Evolutionary conservation across 2,329 filamentous ascomycete genomes (phyloP).

Genomic region (Hypoxylon sp.): DNA sequence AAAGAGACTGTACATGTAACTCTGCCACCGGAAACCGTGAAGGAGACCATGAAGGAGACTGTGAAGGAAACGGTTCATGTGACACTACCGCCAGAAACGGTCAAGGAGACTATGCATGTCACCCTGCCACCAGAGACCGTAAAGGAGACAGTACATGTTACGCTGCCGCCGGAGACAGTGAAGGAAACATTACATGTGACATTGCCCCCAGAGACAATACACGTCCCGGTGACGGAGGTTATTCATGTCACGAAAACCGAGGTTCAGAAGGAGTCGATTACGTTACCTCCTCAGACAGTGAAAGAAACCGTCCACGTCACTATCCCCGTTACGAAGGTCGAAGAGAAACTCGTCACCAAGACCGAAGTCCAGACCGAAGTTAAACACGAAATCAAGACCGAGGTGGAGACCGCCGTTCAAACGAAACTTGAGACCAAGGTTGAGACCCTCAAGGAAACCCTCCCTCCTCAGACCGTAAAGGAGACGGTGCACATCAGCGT

Average conservation of each 20-base stretch:
- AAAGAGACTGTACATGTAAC: constrained; percentile 35
- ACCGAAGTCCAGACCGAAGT: constrained; percentile 30
- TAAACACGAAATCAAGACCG: constrained; percentile 26
- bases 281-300: constrained; percentile 35
- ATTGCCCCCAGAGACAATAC: constrained; percentile 34
- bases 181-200: constrained; percentile 34
- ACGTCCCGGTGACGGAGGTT: constrained; percentile 31
- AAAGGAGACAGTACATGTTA: constrained; percentile 34
- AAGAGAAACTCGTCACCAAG: constrained; percentile 40
- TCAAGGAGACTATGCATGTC: constrained; percentile 30
- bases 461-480: constrained; percentile 33
- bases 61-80: constrained; percentile 26
- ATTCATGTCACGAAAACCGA: constrained; percentile 36
- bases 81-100: constrained; percentile 32
- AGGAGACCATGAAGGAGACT: constrained; percentile 24
- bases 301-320: constrained; percentile 39
- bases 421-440: constrained; percentile 25
- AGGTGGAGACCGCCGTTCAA: constrained; percentile 20
- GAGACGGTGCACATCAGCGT: constrained; percentile 32
- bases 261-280: constrained; percentile 34
- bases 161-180: constrained; percentile 35
- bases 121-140: constrained; percentile 20
- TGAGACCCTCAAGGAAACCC: constrained; percentile 29
- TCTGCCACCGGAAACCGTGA: constrained; percentile 27
- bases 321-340: constrained; percentile 37